phyloP scores from a whole-genome alignment of 2,329 filamentous ascomycete genomes.

The Alternaria arborescens region DNA sequence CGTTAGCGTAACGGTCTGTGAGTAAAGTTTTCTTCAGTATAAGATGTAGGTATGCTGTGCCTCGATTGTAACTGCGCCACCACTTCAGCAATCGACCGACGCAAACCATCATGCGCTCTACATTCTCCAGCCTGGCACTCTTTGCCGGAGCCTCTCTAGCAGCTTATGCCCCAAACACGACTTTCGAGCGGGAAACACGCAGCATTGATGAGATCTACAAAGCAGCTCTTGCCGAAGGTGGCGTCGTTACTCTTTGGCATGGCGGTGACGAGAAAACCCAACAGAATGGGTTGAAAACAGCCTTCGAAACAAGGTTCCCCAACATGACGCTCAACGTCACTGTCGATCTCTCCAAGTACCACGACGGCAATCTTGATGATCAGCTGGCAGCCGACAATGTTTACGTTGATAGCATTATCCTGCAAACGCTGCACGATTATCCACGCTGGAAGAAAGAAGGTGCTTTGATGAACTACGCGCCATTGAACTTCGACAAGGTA shows the following conservation, averaged over 20 bases:
- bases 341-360: slow-evolving; percentile 66
- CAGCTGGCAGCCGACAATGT: slow-evolving; percentile 51
- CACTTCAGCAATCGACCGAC: neutral
- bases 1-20: neutral
- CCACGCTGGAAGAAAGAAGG: slow-evolving; percentile 61
- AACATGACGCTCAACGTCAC: slow-evolving; percentile 63
- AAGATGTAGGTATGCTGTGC: neutral
- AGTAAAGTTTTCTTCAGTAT: neutral
- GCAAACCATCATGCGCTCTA: slow-evolving; percentile 8
- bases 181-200: slow-evolving; percentile 51
- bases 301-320: slow-evolving; percentile 60
- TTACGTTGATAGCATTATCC: slow-evolving; percentile 55
- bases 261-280: slow-evolving; percentile 59
- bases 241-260: slow-evolving; percentile 58
- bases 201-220: slow-evolving; percentile 61
- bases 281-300: slow-evolving; percentile 52
- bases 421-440: slow-evolving; percentile 64
- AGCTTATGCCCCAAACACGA: neutral
- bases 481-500: slow-evolving; percentile 57
- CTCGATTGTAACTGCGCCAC: neutral
- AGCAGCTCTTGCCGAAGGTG: slow-evolving; percentile 60
- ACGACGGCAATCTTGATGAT: slow-evolving; percentile 58
- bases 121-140: slow-evolving; percentile 7
- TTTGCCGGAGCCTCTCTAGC: slow-evolving; percentile 4
- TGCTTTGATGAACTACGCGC: slow-evolving; percentile 60